A percentile compares a stretch with the other conserved stretches of the same genome.
These are phyloP conservation scores for Pholiota microspora DNA, from an alignment of 768 basidiomycete genomes.

Conservation along the genomic window DNA sequence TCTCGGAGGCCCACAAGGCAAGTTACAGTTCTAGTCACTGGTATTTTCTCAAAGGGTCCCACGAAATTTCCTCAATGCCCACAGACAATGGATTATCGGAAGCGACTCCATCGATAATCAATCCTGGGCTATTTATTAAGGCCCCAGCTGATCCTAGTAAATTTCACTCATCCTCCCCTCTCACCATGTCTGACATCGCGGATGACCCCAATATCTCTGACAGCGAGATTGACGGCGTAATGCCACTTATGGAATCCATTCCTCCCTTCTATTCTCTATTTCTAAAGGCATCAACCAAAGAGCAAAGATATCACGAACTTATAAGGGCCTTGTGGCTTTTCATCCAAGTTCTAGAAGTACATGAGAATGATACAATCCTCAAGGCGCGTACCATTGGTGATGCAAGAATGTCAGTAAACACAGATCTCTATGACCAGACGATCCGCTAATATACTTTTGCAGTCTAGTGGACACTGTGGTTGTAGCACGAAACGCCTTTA, in stretches of 20 bases:
- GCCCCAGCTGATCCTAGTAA: not conserved
- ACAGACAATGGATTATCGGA: not conserved
- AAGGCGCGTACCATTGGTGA: not conserved
- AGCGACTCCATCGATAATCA: not conserved
- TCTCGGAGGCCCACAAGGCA: no score
- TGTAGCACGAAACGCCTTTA: no score
- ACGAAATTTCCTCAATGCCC: no score
- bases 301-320: not conserved
- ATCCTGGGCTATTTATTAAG: not conserved
- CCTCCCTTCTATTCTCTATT: not conserved
- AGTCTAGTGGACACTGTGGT: not conserved
- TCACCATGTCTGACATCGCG: not conserved
- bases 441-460: no score
- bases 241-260: not conserved
- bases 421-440: no score
- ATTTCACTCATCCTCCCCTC: not conserved
- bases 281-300: not conserved
- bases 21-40: not conserved
- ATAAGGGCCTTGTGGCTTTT: not conserved
- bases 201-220: not conserved
- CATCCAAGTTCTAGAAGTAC: not conserved
- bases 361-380: not conserved
- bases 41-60: not conserved
- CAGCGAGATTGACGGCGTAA: not conserved
- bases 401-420: not conserved